phyloP scores from a whole-genome alignment of 768 basidiomycete species.

The Tephrocybe sp. region DNA sequence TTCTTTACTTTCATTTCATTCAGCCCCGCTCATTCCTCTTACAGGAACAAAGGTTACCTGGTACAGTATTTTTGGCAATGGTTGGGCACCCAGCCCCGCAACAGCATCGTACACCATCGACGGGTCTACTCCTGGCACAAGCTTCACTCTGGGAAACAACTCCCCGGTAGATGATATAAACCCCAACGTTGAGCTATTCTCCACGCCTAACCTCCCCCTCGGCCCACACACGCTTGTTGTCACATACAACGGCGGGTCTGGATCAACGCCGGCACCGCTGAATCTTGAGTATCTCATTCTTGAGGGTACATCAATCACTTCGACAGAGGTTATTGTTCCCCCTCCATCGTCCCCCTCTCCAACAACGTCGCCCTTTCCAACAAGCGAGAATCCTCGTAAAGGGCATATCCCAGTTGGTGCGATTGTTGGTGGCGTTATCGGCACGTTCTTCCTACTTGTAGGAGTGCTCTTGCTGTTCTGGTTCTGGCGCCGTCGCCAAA shows the following conservation, averaged over 20 bases:
- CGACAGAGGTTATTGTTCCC: background rate
- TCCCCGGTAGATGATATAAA: too few species aligned
- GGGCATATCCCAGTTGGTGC: too few species aligned
- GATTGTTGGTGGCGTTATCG: conserved; percentile 1
- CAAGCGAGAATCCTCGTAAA: background rate
- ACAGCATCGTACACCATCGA: too few species aligned
- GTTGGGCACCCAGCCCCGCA: too few species aligned
- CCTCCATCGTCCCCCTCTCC: background rate
- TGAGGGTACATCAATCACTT: background rate
- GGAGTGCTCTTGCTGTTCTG: background rate
- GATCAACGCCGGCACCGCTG: background rate
- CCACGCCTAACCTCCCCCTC: background rate
- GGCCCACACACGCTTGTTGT: background rate
- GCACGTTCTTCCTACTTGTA: background rate
- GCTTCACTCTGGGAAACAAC: too few species aligned
- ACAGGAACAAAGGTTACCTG: too few species aligned
- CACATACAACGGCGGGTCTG: background rate
- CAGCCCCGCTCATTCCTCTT: too few species aligned
- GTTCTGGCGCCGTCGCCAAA: conserved; percentile 1
- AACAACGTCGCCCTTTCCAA: background rate
- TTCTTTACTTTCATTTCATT: too few species aligned
- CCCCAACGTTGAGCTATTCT: too few species aligned
- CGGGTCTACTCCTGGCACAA: too few species aligned
- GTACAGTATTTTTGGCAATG: too few species aligned
- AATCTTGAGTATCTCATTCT: background rate